Conservation (phyloP, 306 rosid species). For the Pyrus pyrifolia region DNA sequence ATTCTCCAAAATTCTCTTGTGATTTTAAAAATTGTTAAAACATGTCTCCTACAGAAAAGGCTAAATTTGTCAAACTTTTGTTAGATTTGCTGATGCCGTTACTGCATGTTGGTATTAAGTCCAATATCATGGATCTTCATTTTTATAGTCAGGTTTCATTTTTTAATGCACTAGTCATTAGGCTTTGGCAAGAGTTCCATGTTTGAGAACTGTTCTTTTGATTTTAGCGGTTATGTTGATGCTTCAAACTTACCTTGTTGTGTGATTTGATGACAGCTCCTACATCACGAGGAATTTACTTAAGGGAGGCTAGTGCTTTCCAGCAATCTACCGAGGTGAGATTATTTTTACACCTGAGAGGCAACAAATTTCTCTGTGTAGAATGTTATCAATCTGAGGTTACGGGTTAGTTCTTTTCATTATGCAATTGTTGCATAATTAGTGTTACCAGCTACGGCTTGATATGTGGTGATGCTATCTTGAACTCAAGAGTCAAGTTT, state of each 20-base stretch:
- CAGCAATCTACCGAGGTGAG: constrained; percentile 74
- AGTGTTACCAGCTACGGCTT: not conserved
- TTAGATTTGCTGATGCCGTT: not conserved
- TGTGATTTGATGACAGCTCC: constrained; percentile 48
- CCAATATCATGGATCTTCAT: not conserved
- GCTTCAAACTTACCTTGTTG: constrained; percentile 3
- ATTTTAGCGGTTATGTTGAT: not conserved
- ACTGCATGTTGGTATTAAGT: not conserved
- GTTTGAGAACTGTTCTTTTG: not conserved
- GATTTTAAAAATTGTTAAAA: not conserved
- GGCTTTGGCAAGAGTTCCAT: not conserved
- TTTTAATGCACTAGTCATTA: not conserved
- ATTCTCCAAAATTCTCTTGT: not conserved
- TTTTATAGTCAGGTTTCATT: not conserved
- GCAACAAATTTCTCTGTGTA: not conserved
- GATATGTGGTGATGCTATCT: not conserved
- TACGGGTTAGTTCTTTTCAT: not conserved
- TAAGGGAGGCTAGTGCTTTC: constrained; percentile 83
- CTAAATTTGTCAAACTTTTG: not conserved
- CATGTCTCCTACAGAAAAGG: not conserved
- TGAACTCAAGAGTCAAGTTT: not conserved
- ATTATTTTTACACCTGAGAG: constrained; percentile 3
- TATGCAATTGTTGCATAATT: not conserved
- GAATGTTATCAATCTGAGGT: not conserved
- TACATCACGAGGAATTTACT: constrained; percentile 77